These are phyloP conservation scores for Saturnispora quitensis DNA, from an alignment of 805 yeast species.

Conservation along the genomic window DNA sequence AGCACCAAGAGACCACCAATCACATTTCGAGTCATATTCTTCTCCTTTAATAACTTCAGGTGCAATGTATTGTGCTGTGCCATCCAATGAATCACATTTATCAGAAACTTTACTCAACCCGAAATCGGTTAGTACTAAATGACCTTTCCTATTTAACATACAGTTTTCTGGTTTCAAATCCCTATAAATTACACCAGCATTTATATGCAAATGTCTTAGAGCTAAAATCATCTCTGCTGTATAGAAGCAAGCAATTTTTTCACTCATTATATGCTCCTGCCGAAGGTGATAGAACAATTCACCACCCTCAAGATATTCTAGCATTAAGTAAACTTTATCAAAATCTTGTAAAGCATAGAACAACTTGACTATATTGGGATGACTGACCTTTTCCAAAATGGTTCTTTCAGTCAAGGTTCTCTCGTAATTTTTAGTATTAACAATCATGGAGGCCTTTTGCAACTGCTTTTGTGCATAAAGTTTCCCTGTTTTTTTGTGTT, in stretches of 20 bases:
- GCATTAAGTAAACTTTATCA: slow-evolving; percentile 60
- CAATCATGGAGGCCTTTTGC: slow-evolving; percentile 70
- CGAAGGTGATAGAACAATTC: slow-evolving; percentile 65
- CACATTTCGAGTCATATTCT: slow-evolving; percentile 70
- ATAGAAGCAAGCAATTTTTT: slow-evolving; percentile 64
- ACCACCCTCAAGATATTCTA: slow-evolving; percentile 86
- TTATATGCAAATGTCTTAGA: slow-evolving; percentile 56
- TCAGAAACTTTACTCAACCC: slow-evolving; percentile 54
- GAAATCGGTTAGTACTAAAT: slow-evolving; percentile 76
- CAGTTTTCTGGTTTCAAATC: slow-evolving; percentile 90
- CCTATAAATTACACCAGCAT: slow-evolving; percentile 74
- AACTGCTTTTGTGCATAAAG: slow-evolving; percentile 82
- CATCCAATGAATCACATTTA: slow-evolving; percentile 49
- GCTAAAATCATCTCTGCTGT: slow-evolving; percentile 78
- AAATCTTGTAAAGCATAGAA: slow-evolving; percentile 79
- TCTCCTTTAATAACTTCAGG: slow-evolving; percentile 79
- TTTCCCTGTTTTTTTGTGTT: slow-evolving; percentile 50
- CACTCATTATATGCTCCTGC: slow-evolving; percentile 38
- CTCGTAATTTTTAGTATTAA: slow-evolving; percentile 48
- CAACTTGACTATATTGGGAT: slow-evolving; percentile 73
- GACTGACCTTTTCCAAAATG: slow-evolving; percentile 61
- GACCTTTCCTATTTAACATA: slow-evolving; percentile 66
- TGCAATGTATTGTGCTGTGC: slow-evolving; percentile 82
- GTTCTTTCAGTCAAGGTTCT: slow-evolving; percentile 75
- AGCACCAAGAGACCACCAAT: slow-evolving; percentile 90